Evolutionary conservation across 192 early-diverging fungal species (phyloP), one percentile per base, ranked within the genome.

Genomic region (Coemansia umbellata): DNA sequence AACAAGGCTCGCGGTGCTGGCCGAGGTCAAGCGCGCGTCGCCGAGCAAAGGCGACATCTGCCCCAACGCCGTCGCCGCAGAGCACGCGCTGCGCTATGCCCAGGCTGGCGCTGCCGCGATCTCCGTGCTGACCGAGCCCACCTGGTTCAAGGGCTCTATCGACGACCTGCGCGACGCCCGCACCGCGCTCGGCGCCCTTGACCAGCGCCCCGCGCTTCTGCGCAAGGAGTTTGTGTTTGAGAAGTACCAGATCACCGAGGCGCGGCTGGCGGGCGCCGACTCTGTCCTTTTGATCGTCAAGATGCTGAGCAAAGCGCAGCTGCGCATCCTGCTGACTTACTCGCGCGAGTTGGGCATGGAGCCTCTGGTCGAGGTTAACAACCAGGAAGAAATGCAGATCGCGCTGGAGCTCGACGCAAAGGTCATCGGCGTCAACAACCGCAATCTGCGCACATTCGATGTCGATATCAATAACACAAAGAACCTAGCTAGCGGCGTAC

Each of bases 321-420:
- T 98, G 24, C 44, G 53, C 39, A 60, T 82, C 0, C 79, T 97
- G 9, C 80, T 97, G 53, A 71, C 58, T 4, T 94, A 88, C 64
- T 78, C 92, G 5, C 80, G 91, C 8, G 35, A 50, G 5, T 78
- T 97, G 15, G 88, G 88, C 5, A 99, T 99, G 87, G 97, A 99
- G 69, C 95, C 97, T n/a, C 78, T 99, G 54, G 95, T 98, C 3
- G 97, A 99, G 68, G 97, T 99, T 27, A 95, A 97, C 58, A 90
- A 86, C 57, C 78, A 62, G 17, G 84, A 82, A 27, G 95, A 99
- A 74, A 95, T 98, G 94, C 60, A 76, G 22, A 79, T 83, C 37
- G 97, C 97, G 0, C 59, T 95, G 21, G 80, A 79, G 30, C 64
- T 88, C 5, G 93, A 90, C 0, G 84, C 97, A 21, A 82, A 81